Percentiles rank a stretch among this genome's conserved stretches.
Conservation (phyloP, 257 asterid species). For the Fraxinus quadrangulata region DNA sequence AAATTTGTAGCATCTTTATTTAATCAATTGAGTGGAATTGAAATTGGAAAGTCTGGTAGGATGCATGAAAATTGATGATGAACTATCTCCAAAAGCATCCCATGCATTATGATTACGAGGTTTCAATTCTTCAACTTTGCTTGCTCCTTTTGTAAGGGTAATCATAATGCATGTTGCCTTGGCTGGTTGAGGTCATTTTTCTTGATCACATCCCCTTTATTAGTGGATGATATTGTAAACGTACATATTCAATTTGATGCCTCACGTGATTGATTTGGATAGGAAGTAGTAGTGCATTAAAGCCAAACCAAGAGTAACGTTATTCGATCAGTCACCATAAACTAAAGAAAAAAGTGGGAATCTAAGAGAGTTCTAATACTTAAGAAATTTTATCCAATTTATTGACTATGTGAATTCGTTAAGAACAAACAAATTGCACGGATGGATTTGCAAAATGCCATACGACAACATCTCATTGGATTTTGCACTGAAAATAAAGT, state of each 20-base stretch:
- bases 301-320: no score
- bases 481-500: no score
- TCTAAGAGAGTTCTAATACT: no score
- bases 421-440: no score
- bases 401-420: neutral
- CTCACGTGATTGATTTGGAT: no score
- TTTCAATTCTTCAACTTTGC: conserved; percentile 11
- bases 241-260: no score
- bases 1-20: neutral
- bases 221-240: neutral
- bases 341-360: no score
- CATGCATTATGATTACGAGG: conserved; percentile 58
- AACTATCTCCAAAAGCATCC: conserved; percentile 34
- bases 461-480: no score
- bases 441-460: no score
- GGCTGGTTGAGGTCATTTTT: neutral
- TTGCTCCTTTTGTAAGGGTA: conserved; percentile 7
- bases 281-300: no score
- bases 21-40: neutral
- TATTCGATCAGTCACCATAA: neutral
- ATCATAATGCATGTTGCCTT: conserved; percentile 20
- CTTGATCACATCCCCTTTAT: neutral
- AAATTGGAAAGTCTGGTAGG: conserved; percentile 18
- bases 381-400: neutral
- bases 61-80: conserved; percentile 40